Evolutionary conservation across 2,329 filamentous ascomycete species (phyloP).

Genomic region (Cladosporium colombiae): DNA sequence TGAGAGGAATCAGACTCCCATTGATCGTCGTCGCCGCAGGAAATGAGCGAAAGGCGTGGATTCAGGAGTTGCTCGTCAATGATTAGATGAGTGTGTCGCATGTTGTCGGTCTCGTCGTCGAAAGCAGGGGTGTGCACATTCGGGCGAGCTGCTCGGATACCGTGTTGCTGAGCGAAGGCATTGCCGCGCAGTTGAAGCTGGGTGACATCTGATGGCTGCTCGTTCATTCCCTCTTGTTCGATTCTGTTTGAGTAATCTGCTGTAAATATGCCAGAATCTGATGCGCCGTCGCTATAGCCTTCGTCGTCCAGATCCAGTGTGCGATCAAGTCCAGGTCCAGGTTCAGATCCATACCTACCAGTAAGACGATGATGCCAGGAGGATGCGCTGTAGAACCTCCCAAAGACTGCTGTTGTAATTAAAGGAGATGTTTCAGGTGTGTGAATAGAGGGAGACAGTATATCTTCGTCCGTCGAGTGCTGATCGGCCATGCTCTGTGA

Average conservation of each 20-base stretch:
- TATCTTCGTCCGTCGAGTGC: background rate
- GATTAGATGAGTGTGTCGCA: constrained; percentile 34
- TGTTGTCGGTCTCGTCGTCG: background rate
- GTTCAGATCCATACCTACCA: constrained; percentile 53
- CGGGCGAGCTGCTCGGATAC: background rate
- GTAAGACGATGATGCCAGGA: constrained; percentile 50
- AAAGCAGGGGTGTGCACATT: constrained; percentile 34
- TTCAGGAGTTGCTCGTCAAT: constrained; percentile 45
- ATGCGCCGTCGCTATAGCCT: background rate
- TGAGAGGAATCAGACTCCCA: constrained; percentile 32
- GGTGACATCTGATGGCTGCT: background rate
- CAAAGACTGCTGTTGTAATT: constrained; percentile 13
- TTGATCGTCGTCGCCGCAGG: constrained; percentile 30
- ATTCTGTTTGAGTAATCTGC: background rate
- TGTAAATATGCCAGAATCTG: background rate
- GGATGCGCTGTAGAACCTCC: constrained; percentile 21
- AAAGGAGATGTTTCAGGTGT: constrained; percentile 17
- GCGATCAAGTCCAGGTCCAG: constrained; percentile 16
- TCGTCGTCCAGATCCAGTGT: constrained; percentile 24
- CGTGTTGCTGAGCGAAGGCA: constrained; percentile 7
- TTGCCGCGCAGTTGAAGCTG: background rate
- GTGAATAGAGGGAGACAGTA: constrained; percentile 9
- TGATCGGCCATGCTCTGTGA: background rate
- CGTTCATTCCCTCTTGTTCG: background rate
- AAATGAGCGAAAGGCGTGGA: constrained; percentile 29